These are phyloP conservation scores for Fusarium musae DNA, from an alignment of 2,329 filamentous ascomycete species.

Conservation along the genomic window DNA sequence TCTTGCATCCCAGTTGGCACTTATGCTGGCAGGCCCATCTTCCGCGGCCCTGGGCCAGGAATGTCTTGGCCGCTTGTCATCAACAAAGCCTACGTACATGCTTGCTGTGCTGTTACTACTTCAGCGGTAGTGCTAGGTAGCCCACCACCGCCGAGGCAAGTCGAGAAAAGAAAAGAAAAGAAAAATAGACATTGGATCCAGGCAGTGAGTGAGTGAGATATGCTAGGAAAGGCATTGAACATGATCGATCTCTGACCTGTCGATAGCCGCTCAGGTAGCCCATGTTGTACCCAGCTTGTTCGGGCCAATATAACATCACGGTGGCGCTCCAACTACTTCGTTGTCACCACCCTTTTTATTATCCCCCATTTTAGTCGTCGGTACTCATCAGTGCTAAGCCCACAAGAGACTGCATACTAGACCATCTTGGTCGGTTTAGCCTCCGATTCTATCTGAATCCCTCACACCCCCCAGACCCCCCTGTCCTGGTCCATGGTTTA, in stretches of 20 bases:
- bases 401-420: constrained; percentile 35
- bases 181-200: constrained; percentile 7
- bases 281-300: constrained; percentile 34
- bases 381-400: constrained; percentile 37
- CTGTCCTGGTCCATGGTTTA: constrained; percentile 40
- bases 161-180: constrained; percentile 10
- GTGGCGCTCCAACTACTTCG: constrained; percentile 41
- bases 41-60: constrained; percentile 18
- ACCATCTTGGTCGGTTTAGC: constrained; percentile 32
- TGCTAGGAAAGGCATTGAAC: constrained; percentile 6
- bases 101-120: constrained; percentile 15
- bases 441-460: constrained; percentile 33
- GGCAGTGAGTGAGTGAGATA: not conserved
- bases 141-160: constrained; percentile 8
- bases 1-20: constrained; percentile 22
- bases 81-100: not conserved
- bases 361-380: constrained; percentile 43
- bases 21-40: constrained; percentile 11
- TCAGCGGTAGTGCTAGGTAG: constrained; percentile 11
- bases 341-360: constrained; percentile 40
- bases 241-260: constrained; percentile 34
- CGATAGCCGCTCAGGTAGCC: constrained; percentile 32
- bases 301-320: constrained; percentile 37
- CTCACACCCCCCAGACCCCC: constrained; percentile 33
- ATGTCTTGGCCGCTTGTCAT: constrained; percentile 29